phyloP scores from a whole-genome alignment of 1,284 basidiomycete genomes.

The Exobasidium rhododendri region DNA sequence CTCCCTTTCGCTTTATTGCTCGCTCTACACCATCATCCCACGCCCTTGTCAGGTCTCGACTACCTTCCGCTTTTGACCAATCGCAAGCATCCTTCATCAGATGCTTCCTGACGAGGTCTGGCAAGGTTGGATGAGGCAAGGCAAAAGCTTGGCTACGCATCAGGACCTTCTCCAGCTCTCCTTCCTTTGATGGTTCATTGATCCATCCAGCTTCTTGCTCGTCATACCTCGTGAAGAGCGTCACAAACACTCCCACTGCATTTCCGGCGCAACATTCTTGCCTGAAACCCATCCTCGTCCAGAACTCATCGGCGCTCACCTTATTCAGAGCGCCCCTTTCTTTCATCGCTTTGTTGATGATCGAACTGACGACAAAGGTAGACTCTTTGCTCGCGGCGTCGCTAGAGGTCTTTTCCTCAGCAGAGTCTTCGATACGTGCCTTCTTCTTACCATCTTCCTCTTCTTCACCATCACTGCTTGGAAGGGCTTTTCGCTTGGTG shows the following conservation, averaged over 20 bases:
- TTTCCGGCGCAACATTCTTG: conserved; percentile 53
- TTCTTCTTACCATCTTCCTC: conserved; percentile 14
- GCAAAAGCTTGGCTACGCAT: conserved; percentile 26
- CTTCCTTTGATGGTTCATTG: background rate
- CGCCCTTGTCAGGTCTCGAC: conserved; percentile 26
- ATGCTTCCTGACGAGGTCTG: conserved; percentile 37
- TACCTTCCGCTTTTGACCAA: conserved; percentile 26
- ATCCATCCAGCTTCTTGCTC: background rate
- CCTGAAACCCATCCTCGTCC: conserved; percentile 51
- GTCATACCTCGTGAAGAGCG: conserved; percentile 25
- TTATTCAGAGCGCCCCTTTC: conserved; percentile 45
- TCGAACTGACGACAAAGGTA: conserved; percentile 12
- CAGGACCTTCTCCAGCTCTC: background rate
- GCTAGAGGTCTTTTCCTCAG: background rate
- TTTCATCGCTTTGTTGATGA: conserved; percentile 28
- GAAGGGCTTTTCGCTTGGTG: background rate
- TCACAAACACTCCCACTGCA: conserved; percentile 48
- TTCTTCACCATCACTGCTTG: background rate
- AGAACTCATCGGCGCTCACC: conserved; percentile 44
- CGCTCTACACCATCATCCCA: conserved; percentile 35
- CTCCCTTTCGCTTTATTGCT: conserved; percentile 38
- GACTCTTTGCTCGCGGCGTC: background rate
- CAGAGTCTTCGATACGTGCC: background rate
- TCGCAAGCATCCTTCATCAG: conserved; percentile 46
- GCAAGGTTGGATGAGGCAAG: conserved; percentile 34